Conservation (phyloP, 768 basidiomycete species). For the Ramaria sp. region DNA sequence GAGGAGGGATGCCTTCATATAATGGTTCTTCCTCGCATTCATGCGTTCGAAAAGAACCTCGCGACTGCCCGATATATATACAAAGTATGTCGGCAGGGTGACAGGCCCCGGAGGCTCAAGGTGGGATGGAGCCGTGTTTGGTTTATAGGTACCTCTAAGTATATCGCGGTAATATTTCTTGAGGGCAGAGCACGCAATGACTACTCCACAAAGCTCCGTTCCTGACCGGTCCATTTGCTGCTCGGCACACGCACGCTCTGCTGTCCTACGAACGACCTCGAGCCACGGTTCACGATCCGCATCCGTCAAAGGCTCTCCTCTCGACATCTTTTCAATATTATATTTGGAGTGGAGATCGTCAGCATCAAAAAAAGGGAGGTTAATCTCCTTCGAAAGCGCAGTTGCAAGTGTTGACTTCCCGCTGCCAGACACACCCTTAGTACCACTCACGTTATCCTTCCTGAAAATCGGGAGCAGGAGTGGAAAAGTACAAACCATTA, state of each 20-base stretch:
- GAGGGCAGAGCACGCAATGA: conserved; percentile 81
- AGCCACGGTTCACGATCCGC: conserved; percentile 85
- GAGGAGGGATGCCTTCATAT: conserved; percentile 77
- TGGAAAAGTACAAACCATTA: conserved; percentile 33
- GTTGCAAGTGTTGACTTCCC: conserved; percentile 63
- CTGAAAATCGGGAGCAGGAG: neutral
- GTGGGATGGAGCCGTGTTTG: conserved; percentile 15
- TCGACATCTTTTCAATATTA: conserved; percentile 84
- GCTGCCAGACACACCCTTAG: conserved; percentile 61
- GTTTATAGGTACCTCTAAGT: conserved; percentile 43
- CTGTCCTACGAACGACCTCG: conserved; percentile 52
- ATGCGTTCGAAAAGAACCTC: conserved; percentile 54
- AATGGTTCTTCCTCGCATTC: conserved; percentile 56
- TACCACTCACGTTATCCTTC: neutral
- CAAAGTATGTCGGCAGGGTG: conserved; percentile 57
- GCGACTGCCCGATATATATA: conserved; percentile 58
- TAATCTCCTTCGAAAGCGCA: conserved; percentile 47
- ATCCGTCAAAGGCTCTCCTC: conserved; percentile 66
- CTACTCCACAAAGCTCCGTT: conserved; percentile 35
- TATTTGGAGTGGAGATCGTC: conserved; percentile 75
- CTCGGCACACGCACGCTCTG: conserved; percentile 31
- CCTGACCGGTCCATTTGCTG: conserved; percentile 15
- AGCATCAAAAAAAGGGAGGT: conserved; percentile 77
- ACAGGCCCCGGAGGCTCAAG: conserved; percentile 18
- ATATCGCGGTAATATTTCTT: conserved; percentile 75